Evolutionary conservation across 768 basidiomycete species (phyloP).

Genomic region (Boletus subparvulus): DNA sequence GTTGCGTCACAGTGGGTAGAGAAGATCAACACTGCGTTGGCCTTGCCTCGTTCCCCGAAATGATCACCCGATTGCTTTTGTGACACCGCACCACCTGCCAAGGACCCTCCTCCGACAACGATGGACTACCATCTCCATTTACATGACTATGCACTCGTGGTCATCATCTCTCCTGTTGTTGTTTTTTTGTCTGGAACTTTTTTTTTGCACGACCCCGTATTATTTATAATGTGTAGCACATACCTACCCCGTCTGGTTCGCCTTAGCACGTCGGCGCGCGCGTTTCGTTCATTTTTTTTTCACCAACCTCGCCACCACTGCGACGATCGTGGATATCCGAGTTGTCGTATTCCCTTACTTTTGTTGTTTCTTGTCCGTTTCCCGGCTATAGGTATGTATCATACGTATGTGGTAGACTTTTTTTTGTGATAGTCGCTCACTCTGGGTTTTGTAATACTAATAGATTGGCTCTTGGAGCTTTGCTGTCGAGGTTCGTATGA

Average conservation of each 20-base stretch:
- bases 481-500: too few relatives aligned
- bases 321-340: background rate
- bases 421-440: background rate
- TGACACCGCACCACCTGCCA: background rate
- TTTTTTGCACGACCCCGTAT: background rate
- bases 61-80: background rate
- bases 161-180: background rate
- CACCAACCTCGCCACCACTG: too few relatives aligned
- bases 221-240: background rate
- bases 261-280: background rate
- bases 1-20: slow-evolving; percentile 39
- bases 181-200: background rate
- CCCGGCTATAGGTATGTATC: too few relatives aligned
- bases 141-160: background rate
- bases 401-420: background rate
- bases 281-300: background rate
- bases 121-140: background rate
- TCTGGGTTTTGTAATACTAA: background rate
- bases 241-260: background rate
- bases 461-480: background rate
- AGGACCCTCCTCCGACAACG: background rate
- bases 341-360: background rate
- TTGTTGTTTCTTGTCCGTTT: background rate
- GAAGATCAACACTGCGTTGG: slow-evolving; percentile 38
- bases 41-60: slow-evolving; percentile 14